Conservation (phyloP, 163 green algal species). For the Dunaliella salina region DNA sequence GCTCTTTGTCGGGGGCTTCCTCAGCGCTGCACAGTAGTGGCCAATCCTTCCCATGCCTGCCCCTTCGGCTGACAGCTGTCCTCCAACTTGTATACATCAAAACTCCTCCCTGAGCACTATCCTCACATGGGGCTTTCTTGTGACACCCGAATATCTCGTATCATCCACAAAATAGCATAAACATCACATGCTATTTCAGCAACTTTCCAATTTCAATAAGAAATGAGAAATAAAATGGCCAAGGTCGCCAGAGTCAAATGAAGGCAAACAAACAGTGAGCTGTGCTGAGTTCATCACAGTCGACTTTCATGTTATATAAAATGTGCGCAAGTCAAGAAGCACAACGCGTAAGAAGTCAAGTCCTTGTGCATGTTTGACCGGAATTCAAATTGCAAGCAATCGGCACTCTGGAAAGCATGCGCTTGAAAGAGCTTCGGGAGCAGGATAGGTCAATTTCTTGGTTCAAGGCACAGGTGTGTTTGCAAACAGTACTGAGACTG, state of each 20-base stretch:
- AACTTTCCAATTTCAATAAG: neutral
- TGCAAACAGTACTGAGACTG: too few species aligned
- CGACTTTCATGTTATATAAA: neutral
- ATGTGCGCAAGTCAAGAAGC: neutral
- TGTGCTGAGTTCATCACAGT: neutral
- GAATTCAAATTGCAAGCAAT: neutral
- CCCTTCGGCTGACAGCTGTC: neutral
- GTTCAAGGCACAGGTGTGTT: neutral
- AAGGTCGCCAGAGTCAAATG: neutral
- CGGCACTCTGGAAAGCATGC: neutral
- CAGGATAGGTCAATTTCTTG: neutral
- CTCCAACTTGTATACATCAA: neutral
- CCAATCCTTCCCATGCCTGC: neutral
- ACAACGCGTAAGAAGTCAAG: neutral
- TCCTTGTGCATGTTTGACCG: neutral
- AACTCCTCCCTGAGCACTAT: neutral
- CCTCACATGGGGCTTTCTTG: neutral
- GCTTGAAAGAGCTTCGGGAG: neutral
- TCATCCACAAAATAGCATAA: neutral
- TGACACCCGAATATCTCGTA: neutral
- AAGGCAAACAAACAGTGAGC: neutral
- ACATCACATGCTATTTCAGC: neutral
- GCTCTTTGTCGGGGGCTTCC: neutral
- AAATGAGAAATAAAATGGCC: neutral
- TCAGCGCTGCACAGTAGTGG: neutral